Percentiles rank a stretch among this genome's conserved stretches.
phyloP scores from a whole-genome alignment of 768 basidiomycete genomes.

The Leucocoprinus leucothites region DNA sequence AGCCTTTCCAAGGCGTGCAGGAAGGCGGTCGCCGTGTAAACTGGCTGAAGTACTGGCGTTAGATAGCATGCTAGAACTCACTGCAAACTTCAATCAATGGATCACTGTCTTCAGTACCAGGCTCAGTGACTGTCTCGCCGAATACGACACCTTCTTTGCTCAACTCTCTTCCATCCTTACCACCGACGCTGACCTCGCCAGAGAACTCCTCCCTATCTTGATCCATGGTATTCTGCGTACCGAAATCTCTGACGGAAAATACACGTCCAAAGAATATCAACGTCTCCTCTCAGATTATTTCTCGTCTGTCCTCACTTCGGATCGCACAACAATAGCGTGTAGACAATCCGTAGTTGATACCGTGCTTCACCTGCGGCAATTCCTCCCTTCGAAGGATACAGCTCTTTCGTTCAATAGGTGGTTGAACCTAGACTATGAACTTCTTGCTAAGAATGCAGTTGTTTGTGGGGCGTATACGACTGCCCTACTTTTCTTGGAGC shows the following conservation, averaged over 20 bases:
- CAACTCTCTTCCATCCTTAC: conserved; percentile 61
- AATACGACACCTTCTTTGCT: conserved; percentile 59
- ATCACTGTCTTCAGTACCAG: conserved; percentile 53
- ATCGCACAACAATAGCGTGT: conserved; percentile 36
- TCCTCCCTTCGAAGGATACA: conserved; percentile 38
- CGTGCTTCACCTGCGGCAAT: conserved; percentile 78
- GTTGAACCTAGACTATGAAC: conserved; percentile 72
- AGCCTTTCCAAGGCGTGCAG: conserved; percentile 37
- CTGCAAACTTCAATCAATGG: conserved; percentile 59
- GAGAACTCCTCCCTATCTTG: conserved; percentile 68
- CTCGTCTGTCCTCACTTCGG: conserved; percentile 43
- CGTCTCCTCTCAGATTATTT: conserved; percentile 54
- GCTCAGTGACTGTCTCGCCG: conserved; percentile 56
- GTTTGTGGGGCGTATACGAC: conserved; percentile 85
- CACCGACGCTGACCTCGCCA: conserved; percentile 55
- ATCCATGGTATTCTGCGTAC: conserved; percentile 62
- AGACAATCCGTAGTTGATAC: conserved; percentile 67
- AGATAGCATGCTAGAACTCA: conserved; percentile 33
- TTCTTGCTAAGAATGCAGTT: conserved; percentile 73
- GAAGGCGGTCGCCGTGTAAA: conserved; percentile 25
- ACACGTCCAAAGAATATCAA: conserved; percentile 20
- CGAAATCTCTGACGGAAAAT: conserved; percentile 19
- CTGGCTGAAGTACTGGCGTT: conserved; percentile 36
- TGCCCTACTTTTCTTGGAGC: conserved; percentile 84
- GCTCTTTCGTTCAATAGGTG: conserved; percentile 67